Evolutionary conservation across 768 basidiomycete species (phyloP).

Genomic region (Royoungia palumana): DNA sequence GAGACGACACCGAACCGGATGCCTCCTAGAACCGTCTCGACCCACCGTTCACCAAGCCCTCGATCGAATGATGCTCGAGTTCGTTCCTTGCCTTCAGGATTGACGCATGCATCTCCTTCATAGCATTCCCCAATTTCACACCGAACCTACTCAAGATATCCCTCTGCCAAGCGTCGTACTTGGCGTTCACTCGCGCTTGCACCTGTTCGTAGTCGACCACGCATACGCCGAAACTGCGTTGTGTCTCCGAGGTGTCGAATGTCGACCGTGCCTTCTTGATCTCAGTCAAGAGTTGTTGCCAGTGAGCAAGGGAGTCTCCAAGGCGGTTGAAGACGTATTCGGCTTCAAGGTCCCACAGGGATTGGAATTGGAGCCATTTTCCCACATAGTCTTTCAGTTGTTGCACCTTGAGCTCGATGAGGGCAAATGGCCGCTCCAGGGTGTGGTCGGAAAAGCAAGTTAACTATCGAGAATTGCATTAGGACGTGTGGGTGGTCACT

Average conservation of each 20-base stretch:
- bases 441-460: conserved; percentile 70
- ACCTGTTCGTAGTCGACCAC: conserved; percentile 98
- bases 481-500: background rate
- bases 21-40: conserved; percentile 47
- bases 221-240: conserved; percentile 88
- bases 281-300: conserved; percentile 95
- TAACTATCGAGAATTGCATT: conserved; percentile 44
- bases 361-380: conserved; percentile 99
- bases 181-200: conserved; percentile 94
- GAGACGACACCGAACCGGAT: background rate
- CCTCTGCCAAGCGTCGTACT: conserved; percentile 97
- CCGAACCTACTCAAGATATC: conserved; percentile 94
- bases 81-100: conserved; percentile 94
- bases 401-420: conserved; percentile 86
- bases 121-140: conserved; percentile 85
- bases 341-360: conserved; percentile 95
- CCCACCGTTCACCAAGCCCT: conserved; percentile 67
- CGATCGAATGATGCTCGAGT: conserved; percentile 94
- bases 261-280: conserved; percentile 96
- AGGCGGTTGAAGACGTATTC: conserved; percentile 96
- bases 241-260: conserved; percentile 95
- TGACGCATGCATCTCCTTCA: conserved; percentile 96
- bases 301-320: conserved; percentile 88
- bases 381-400: conserved; percentile 87
- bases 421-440: conserved; percentile 74